These are phyloP conservation scores for Penicillium sp. DNA, from an alignment of 2,329 filamentous ascomycete species.

Conservation along the genomic window DNA sequence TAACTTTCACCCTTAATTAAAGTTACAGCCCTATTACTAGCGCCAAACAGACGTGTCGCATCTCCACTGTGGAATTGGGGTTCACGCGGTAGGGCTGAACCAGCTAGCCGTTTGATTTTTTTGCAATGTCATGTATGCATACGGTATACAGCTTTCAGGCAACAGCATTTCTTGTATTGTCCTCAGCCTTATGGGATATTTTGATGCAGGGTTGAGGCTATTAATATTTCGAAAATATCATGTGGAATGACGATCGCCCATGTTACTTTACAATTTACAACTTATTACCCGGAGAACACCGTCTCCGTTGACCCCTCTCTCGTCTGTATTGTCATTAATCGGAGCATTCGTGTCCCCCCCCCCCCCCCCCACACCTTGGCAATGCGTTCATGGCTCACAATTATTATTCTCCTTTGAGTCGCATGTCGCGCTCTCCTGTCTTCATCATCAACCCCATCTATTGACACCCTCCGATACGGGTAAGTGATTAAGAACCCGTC, in stretches of 20 bases:
- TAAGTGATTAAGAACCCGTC: background rate
- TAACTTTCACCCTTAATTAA: slow-evolving; percentile 3
- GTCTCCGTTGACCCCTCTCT: slow-evolving; percentile 3
- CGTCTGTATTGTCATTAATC: slow-evolving; percentile 5
- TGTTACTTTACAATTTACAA: background rate
- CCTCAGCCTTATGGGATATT: background rate
- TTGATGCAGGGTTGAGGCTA: background rate
- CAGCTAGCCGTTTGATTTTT: background rate
- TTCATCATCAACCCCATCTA: background rate
- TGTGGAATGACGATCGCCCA: background rate
- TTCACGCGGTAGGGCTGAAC: slow-evolving; percentile 8
- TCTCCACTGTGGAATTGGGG: background rate
- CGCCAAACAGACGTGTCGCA: background rate
- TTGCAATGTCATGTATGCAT: background rate
- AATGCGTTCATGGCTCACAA: slow-evolving; percentile 1
- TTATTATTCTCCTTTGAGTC: background rate
- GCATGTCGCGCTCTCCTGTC: background rate
- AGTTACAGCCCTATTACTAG: slow-evolving; percentile 13
- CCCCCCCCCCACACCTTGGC: slow-evolving; percentile 4
- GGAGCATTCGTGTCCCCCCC: background rate
- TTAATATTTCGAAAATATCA: background rate
- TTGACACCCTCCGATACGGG: background rate
- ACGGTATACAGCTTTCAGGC: background rate
- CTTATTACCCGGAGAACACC: background rate
- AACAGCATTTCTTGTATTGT: slow-evolving; percentile 1